These are phyloP conservation scores for Saccharum officinarum DNA, from an alignment of 176 grass and related monocot genomes.

Conservation along the genomic window DNA sequence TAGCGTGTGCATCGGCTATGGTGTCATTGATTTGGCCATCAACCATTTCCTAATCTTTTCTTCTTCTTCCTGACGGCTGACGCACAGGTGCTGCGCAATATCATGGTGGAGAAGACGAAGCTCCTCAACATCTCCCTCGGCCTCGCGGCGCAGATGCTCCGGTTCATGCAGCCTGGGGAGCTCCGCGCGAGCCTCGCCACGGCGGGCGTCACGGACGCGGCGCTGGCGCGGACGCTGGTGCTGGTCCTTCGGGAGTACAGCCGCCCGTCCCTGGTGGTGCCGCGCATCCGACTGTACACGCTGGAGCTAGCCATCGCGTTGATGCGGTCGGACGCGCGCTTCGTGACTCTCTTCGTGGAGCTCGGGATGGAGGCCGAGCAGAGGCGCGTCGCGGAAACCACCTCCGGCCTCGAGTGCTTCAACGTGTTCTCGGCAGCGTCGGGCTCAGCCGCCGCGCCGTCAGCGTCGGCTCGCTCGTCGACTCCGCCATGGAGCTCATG, in stretches of 20 bases:
- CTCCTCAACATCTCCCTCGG: constrained; percentile 58
- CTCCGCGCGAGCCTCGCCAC: constrained; percentile 35
- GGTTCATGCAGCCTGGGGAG: constrained; percentile 42
- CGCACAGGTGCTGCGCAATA: constrained; percentile 44
- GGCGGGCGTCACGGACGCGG: constrained; percentile 33
- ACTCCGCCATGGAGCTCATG: constrained; percentile 49
- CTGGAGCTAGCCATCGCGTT: constrained; percentile 59
- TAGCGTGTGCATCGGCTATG: not conserved
- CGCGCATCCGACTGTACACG: constrained; percentile 59
- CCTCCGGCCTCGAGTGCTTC: constrained; percentile 80
- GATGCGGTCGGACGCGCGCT: constrained; percentile 48
- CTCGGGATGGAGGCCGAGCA: constrained; percentile 55
- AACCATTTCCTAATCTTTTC: not conserved
- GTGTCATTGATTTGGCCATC: not conserved
- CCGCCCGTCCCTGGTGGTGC: constrained; percentile 48
- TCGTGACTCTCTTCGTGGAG: constrained; percentile 38
- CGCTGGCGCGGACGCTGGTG: constrained; percentile 43
- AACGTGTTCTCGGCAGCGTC: constrained; percentile 77
- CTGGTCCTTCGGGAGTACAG: constrained; percentile 40
- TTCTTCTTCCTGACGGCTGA: too few species aligned
- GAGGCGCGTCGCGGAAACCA: constrained; percentile 45
- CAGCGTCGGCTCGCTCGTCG: constrained; percentile 45
- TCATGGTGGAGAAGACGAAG: constrained; percentile 57
- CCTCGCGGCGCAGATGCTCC: constrained; percentile 54
- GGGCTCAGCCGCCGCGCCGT: constrained; percentile 53